phyloP scores from a whole-genome alignment of 192 early-diverging fungal species.

The Mortierella claussenii region DNA sequence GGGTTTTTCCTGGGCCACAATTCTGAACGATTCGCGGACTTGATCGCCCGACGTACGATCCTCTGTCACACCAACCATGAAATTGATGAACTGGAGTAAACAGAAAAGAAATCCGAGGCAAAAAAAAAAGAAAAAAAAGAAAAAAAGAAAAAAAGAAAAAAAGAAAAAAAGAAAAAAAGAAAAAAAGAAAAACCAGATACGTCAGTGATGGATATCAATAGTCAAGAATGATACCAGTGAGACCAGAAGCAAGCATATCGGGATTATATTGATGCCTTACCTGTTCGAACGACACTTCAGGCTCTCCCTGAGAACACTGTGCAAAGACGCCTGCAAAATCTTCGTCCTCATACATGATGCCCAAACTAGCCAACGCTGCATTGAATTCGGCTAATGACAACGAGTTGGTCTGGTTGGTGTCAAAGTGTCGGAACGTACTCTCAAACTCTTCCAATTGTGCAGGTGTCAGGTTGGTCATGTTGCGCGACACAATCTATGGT shows the following conservation, averaged over 20 bases:
- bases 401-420: constrained; percentile 86
- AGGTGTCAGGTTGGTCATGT: constrained; percentile 93
- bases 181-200: too few species aligned
- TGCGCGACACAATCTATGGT: constrained; percentile 82
- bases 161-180: not conserved
- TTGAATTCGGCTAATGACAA: constrained; percentile 85
- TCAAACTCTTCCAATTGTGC: constrained; percentile 94
- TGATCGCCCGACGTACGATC: constrained; percentile 92
- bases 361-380: constrained; percentile 83
- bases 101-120: too few species aligned
- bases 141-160: constrained; percentile 1
- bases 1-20: constrained; percentile 86
- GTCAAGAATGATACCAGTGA: too few species aligned
- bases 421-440: constrained; percentile 91
- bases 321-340: constrained; percentile 77
- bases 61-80: constrained; percentile 87
- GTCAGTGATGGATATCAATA: too few species aligned
- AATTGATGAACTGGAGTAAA: constrained; percentile 87
- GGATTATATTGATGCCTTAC: too few species aligned
- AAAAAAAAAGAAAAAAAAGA: too few species aligned
- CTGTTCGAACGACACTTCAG: constrained; percentile 86
- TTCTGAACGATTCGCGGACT: constrained; percentile 85
- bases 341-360: constrained; percentile 78
- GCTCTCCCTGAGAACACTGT: constrained; percentile 66
- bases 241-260: too few species aligned